Conservation (phyloP, 305 asterid genomes). For the Solanum aculeatissimum region DNA sequence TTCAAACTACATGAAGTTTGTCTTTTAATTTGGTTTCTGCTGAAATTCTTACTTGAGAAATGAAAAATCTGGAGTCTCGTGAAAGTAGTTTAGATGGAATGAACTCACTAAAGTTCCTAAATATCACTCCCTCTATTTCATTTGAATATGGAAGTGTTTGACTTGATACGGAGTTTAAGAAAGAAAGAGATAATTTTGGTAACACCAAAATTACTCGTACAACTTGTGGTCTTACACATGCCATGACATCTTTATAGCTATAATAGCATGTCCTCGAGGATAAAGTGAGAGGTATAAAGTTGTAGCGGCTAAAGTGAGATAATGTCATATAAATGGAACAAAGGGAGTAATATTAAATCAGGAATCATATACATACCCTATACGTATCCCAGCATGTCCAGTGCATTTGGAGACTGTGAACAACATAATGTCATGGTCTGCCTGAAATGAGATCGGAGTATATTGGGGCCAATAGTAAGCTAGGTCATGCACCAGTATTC, state of each 20-base stretch:
- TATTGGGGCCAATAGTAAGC: constrained; percentile 98
- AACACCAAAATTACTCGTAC: background rate
- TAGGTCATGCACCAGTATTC: constrained; percentile 56
- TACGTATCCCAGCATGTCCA: constrained; percentile 83
- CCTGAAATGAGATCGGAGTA: constrained; percentile 51
- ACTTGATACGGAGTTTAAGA: background rate
- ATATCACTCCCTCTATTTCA: background rate
- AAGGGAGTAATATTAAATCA: background rate
- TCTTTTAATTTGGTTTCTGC: background rate
- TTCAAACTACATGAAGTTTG: background rate
- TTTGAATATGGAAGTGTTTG: background rate
- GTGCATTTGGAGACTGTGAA: constrained; percentile 88
- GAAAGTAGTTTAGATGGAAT: background rate
- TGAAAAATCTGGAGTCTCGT: background rate
- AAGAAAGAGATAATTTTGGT: background rate
- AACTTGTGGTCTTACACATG: background rate
- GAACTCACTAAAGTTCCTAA: background rate
- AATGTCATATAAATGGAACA: background rate
- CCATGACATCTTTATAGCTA: background rate
- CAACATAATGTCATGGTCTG: constrained; percentile 76
- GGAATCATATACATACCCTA: constrained; percentile 40
- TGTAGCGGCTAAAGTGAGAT: background rate
- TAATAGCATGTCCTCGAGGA: background rate
- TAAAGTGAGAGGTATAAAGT: background rate
- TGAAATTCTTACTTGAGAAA: background rate